Evolutionary conservation across 2,329 filamentous ascomycete species (phyloP).

Genomic region (Ceratocystis diversiconidia): DNA sequence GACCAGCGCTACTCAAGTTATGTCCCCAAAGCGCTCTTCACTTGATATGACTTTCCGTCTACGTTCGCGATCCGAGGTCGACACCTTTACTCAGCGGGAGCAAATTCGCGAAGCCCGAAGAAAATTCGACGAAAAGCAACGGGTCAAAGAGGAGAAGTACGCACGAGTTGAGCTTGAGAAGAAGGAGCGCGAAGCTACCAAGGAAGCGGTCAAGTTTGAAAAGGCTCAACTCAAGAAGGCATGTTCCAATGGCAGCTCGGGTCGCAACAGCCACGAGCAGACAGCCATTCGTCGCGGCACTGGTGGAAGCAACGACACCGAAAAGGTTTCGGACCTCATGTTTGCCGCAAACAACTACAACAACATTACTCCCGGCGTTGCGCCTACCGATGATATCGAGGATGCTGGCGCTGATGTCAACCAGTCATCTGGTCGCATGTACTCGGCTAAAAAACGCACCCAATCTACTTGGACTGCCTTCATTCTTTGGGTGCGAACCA

Average conservation of each 20-base stretch:
- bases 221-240: conserved; percentile 32
- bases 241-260: conserved; percentile 25
- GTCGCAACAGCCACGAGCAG: conserved; percentile 16
- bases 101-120: conserved; percentile 47
- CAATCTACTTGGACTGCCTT: conserved; percentile 49
- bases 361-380: conserved; percentile 26
- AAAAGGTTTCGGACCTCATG: conserved; percentile 27
- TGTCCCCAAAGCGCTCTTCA: conserved; percentile 43
- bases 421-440: conserved; percentile 27
- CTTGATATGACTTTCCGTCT: conserved; percentile 45
- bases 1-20: conserved; percentile 26
- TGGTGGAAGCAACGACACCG: conserved; percentile 25
- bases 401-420: conserved; percentile 34
- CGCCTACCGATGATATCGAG: conserved; percentile 22
- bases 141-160: conserved; percentile 47
- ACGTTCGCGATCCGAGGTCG: conserved; percentile 45
- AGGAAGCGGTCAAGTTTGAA: conserved; percentile 39
- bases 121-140: conserved; percentile 49
- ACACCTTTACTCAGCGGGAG: conserved; percentile 39
- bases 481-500: conserved; percentile 49
- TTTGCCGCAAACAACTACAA: conserved; percentile 37
- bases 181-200: conserved; percentile 43
- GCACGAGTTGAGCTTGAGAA: conserved; percentile 44
- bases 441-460: conserved; percentile 44
- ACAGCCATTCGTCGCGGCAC: conserved; percentile 18